Percentiles rank a stretch among this genome's conserved stretches.
Conservation (phyloP, 192 early-diverging fungal species). For the Obelidium mucronatum region DNA sequence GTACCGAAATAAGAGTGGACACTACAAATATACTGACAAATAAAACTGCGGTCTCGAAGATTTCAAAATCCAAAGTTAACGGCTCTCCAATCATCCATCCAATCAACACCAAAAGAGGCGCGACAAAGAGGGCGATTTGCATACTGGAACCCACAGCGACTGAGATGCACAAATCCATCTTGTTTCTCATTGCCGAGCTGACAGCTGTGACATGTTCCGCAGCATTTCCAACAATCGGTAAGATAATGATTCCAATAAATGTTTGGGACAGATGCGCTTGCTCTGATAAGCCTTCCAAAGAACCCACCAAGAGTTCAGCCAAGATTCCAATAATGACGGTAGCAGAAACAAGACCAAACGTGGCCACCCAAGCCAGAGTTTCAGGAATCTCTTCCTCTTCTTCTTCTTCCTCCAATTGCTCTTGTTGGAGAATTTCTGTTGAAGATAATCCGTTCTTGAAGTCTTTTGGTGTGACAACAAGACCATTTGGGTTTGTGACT, state of each 20-base stretch:
- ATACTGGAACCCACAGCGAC: constrained; percentile 89
- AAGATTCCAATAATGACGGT: constrained; percentile 79
- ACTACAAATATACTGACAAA: constrained; percentile 69
- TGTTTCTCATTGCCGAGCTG: constrained; percentile 83
- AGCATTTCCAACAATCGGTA: constrained; percentile 93
- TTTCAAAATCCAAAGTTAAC: constrained; percentile 84
- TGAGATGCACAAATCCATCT: constrained; percentile 91
- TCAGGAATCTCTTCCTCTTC: constrained; percentile 71
- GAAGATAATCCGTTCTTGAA: neutral
- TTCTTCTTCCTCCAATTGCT: constrained; percentile 29
- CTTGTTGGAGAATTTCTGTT: neutral
- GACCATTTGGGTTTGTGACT: constrained; percentile 18
- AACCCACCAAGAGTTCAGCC: constrained; percentile 87
- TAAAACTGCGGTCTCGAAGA: constrained; percentile 83
- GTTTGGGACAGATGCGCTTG: constrained; percentile 74
- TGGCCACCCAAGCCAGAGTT: constrained; percentile 66
- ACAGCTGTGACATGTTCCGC: constrained; percentile 90
- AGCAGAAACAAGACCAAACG: constrained; percentile 64
- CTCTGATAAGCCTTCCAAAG: constrained; percentile 79
- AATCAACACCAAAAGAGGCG: constrained; percentile 58
- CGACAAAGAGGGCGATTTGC: constrained; percentile 70
- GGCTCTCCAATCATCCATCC: constrained; percentile 88
- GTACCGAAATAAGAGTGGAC: constrained; percentile 49
- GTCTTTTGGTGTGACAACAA: constrained; percentile 12
- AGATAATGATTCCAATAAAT: constrained; percentile 90